Base-by-base conservation (phyloP, 176 grass and related monocot species). In the Thalia dealbata region DNA sequence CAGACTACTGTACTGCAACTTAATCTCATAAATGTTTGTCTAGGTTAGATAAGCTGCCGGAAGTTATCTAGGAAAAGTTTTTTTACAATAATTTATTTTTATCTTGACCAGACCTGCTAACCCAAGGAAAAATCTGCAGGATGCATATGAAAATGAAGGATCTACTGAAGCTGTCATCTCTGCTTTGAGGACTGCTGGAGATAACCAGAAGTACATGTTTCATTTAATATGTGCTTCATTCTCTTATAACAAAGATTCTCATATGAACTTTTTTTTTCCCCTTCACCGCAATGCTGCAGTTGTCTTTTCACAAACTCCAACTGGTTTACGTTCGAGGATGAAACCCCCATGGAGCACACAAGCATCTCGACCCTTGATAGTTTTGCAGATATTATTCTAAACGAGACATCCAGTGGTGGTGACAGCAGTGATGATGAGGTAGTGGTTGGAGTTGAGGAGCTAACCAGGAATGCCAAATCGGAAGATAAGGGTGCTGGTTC, bases 281-380 rank as follows among this genome's bases (percentile, higher is more conserved):
- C 44, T 24, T 24, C 38, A 2, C 23, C 10, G 16, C 35, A 11
- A 38, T 48, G 45, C 18, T 60, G 52, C 38, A 78, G 76, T 48
- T 70, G 41, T 60, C 32, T 78, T 78, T 78, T 78, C 67, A 78
- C 76, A 12, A 78, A 78, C 56, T 78, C 76, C 22, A 78, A 78
- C 24, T 78, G 76, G 76, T 78, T 78, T 61, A 52, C 76, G 28
- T 78, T 78, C 23, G 52, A 78, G 58, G 76, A 78, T 70, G 76
- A 78, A 46, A 24, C 38, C 19, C 4, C 41, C 35, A 28, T 38
- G 15, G 73, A 75, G 35, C 35, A 32, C 22, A 44, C 27, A 30
- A 68, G 38, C 14, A 22, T 43, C 65, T 43, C 65, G n/a, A 68
- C 51, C 6, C 52, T 71, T n/a, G 64, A 68, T 61, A 78, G 54